Evolutionary conservation across 176 grass and related monocot genomes (phyloP).

Genomic region (Hordeum marinum): DNA sequence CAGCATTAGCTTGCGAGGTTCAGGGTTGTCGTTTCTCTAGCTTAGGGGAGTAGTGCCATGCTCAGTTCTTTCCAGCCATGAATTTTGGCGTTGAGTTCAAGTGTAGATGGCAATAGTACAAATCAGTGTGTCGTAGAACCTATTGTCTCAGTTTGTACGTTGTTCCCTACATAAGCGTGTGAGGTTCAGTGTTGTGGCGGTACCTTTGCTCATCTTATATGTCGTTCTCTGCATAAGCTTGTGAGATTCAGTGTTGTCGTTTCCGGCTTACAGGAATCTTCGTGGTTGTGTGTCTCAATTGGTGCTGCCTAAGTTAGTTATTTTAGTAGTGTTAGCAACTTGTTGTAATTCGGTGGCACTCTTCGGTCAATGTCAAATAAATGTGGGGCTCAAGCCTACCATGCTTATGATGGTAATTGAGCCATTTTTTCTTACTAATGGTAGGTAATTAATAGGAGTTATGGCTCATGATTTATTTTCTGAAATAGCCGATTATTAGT

Average conservation of each 20-base stretch:
- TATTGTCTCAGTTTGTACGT: not conserved
- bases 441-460: not conserved
- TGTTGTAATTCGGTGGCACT: not conserved
- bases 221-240: not conserved
- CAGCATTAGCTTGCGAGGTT: not conserved
- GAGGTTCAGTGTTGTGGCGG: too few species aligned
- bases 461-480: not conserved
- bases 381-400: not conserved
- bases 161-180: too few species aligned
- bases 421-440: not conserved
- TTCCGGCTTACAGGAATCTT: not conserved
- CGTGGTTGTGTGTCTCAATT: not conserved
- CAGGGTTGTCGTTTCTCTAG: not conserved
- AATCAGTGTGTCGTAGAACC: not conserved
- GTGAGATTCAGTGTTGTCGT: not conserved
- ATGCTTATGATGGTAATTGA: not conserved
- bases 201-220: not conserved
- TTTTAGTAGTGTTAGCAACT: not conserved
- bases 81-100: not conserved
- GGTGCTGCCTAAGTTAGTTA: not conserved
- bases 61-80: not conserved
- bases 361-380: not conserved
- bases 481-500: not conserved
- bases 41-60: not conserved
- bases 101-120: not conserved